Conservation (phyloP, 345 rosid genomes). For the Nephelium lappaceum region DNA sequence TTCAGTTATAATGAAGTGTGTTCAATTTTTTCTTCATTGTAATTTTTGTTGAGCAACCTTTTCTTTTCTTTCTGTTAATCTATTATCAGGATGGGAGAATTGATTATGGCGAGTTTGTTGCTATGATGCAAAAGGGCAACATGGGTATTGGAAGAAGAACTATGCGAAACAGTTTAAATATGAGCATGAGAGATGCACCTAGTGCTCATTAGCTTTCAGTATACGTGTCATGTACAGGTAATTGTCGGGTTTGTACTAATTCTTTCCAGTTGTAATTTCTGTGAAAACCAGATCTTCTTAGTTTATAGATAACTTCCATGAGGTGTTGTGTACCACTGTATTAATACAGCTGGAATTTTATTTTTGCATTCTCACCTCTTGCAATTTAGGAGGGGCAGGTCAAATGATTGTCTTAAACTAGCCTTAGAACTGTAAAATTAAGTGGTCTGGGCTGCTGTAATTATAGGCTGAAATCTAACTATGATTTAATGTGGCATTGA, state of each 20-base stretch:
- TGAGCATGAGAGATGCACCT: slow-evolving; percentile 88
- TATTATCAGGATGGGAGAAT: slow-evolving; percentile 86
- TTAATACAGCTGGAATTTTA: neutral
- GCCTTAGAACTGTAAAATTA: slow-evolving; percentile 7
- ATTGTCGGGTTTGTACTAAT: neutral
- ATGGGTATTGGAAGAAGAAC: slow-evolving; percentile 97
- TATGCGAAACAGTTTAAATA: slow-evolving; percentile 89
- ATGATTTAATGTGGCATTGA: neutral
- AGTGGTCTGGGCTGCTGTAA: neutral
- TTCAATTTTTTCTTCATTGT: neutral
- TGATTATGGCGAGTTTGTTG: slow-evolving; percentile 95
- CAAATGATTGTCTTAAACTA: neutral
- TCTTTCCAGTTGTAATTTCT: neutral
- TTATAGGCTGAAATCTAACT: neutral
- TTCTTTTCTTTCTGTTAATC: neutral
- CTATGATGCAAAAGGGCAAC: slow-evolving; percentile 99
- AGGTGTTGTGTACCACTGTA: neutral
- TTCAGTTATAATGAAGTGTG: neutral
- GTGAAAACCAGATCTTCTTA: neutral
- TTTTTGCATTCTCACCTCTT: neutral
- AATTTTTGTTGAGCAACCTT: slow-evolving; percentile 1
- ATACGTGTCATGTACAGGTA: slow-evolving; percentile 36
- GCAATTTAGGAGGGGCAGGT: neutral
- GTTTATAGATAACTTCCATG: neutral
- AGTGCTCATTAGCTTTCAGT: slow-evolving; percentile 37